Conservation (phyloP, 441 rosid genomes). For the Sinapis alba region DNA sequence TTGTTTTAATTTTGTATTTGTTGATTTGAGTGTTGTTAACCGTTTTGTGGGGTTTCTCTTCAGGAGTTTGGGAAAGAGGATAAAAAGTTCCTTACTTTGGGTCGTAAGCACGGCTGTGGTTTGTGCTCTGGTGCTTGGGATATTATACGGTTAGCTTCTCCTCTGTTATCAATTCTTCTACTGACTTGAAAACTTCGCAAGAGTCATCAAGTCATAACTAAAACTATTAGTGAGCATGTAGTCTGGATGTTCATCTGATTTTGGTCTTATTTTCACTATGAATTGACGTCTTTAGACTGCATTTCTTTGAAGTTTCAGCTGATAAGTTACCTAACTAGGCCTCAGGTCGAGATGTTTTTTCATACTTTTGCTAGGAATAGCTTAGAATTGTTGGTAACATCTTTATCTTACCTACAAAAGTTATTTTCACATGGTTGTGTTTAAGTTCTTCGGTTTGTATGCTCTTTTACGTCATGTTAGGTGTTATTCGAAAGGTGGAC, state of each 20-base stretch:
- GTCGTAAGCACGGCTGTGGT: slow-evolving; percentile 81
- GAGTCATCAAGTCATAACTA: neutral
- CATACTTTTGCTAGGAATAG: neutral
- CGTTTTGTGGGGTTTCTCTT: slow-evolving; percentile 20
- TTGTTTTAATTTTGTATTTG: too few relatives aligned
- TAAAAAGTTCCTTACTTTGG: slow-evolving; percentile 90
- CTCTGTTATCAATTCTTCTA: neutral
- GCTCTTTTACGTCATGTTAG: too few relatives aligned
- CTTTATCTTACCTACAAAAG: neutral
- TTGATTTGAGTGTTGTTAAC: neutral
- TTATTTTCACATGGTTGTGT: too few relatives aligned
- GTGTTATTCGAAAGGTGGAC: too few relatives aligned
- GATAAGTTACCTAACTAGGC: neutral
- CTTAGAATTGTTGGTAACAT: neutral
- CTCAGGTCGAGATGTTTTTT: neutral
- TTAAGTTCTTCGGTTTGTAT: too few relatives aligned
- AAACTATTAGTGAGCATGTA: slow-evolving; percentile 4
- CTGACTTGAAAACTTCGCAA: too few relatives aligned
- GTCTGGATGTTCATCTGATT: neutral
- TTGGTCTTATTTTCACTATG: neutral
- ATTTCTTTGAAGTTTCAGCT: slow-evolving; percentile 6
- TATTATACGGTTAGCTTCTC: slow-evolving; percentile 75
- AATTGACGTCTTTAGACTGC: neutral
- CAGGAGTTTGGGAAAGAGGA: slow-evolving; percentile 86
- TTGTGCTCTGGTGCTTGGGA: slow-evolving; percentile 87